Evolutionary conservation across 1,284 basidiomycete species (phyloP).

Genomic region (Neonothopanus nambi): DNA sequence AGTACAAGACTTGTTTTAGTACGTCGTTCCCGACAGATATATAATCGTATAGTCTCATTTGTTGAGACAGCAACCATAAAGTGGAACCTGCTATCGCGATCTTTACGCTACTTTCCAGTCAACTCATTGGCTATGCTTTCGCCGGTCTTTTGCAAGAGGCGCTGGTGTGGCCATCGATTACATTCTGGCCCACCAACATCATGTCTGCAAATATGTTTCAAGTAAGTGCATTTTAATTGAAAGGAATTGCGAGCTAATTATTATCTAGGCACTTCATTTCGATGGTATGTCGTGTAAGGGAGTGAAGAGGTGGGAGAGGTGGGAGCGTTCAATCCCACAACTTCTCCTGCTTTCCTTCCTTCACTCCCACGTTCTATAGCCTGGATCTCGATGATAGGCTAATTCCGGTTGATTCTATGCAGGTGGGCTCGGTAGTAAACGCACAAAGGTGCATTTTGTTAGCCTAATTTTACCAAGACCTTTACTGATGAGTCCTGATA

Average conservation of each 20-base stretch:
- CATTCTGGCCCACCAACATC: slow-evolving; percentile 17
- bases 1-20: slow-evolving; percentile 37
- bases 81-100: slow-evolving; percentile 33
- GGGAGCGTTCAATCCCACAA: too few species aligned
- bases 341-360: too few species aligned
- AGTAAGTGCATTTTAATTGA: background rate
- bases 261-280: slow-evolving; percentile 11
- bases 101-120: slow-evolving; percentile 32
- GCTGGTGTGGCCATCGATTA: slow-evolving; percentile 19
- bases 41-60: too few species aligned
- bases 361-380: too few species aligned
- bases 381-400: too few species aligned
- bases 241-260: too few species aligned
- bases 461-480: too few species aligned
- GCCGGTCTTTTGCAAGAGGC: slow-evolving; percentile 18
- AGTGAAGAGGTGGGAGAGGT: too few species aligned
- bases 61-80: slow-evolving; percentile 24
- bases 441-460: slow-evolving; percentile 3
- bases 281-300: background rate
- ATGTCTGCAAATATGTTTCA: slow-evolving; percentile 16
- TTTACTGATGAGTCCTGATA: too few species aligned
- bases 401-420: too few species aligned
- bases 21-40: background rate
- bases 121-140: slow-evolving; percentile 33
- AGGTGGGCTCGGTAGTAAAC: slow-evolving; percentile 17